Evolutionary conservation across 805 yeast genomes (phyloP), one percentile per base, ranked within the genome.

Genomic region (Candida takata): DNA sequence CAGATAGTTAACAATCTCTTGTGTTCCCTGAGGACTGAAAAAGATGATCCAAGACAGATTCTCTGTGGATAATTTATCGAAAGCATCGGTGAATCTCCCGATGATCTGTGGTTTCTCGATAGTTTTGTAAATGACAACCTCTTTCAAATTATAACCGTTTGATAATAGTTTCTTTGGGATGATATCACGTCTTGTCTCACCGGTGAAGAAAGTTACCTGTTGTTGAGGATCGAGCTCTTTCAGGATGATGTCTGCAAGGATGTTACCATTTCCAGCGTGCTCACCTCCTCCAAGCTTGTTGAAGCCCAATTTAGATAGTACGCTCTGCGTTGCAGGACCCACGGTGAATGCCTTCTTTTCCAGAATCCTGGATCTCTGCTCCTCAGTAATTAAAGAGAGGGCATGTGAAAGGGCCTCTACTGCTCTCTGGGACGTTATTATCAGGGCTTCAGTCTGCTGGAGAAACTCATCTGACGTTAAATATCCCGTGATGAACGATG

Each of bases 21-120:
- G 72, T 0, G 95, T 80, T 0, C 95, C 95, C 48, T 92, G 94
- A 0, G 96, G 95, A 43, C 96, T 84, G 58, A 88, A 90, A 41
- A 90, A 81, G 0, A 88, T 81, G 5, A 87, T 61, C 95, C 96
- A 86, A 63, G 64, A 12, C 47, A 38, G 0, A 38, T 39, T 6
- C 50, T 47, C 3, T 36, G 35, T 27, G 38, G 31, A 18, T 12
- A 34, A 29, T 11, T 26, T 16, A 41, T 31, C 31, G 34, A 70
- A 70, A 23, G 71, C 58, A 1, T 54, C 57, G 4, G 33, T 35
- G 13, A 41, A 44, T 28, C 43, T 28, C 23, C 30, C 37, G 3
- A 65, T 52, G 7, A 74, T 70, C 36, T 74, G 74, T 1, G 57
- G 57, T 38, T 74, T 60, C 2, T 70, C 62, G 23, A 62, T 67